phyloP scores from a whole-genome alignment of 2,329 filamentous ascomycete genomes.

The Diaporthe helianthi region DNA sequence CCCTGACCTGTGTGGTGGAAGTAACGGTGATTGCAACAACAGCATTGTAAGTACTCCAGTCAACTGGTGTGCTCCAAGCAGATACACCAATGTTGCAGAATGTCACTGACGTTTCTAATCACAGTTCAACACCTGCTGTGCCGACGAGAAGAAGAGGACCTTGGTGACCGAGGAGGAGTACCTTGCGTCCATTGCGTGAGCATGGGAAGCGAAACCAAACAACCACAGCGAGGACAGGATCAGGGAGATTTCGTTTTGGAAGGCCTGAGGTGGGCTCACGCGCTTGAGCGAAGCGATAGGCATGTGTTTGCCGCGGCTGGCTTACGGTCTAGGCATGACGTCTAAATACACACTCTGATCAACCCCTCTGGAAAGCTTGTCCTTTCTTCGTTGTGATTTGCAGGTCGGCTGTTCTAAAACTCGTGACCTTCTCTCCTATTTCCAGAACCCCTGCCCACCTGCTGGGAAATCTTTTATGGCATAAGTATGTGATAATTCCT shows the following conservation, averaged over 20 bases:
- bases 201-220: background rate
- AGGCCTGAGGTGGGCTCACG: background rate
- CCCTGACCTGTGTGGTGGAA: too few relatives aligned
- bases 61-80: background rate
- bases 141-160: background rate
- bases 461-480: too few relatives aligned
- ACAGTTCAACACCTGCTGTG: conserved; percentile 6
- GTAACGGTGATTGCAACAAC: too few relatives aligned
- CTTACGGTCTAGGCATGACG: background rate
- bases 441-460: too few relatives aligned
- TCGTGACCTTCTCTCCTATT: too few relatives aligned
- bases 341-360: background rate
- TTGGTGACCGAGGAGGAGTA: conserved; percentile 5
- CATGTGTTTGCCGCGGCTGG: background rate
- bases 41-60: background rate
- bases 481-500: too few relatives aligned
- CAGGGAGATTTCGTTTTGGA: background rate
- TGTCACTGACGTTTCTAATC: background rate
- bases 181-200: background rate
- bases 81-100: background rate
- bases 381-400: background rate
- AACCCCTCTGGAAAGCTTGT: background rate
- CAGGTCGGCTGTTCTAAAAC: background rate
- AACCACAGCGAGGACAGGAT: too few relatives aligned
- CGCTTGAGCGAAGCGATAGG: background rate